These are phyloP conservation scores for Trypanosoma brucei DNA, from an alignment of 208 protist species.

Conservation along the genomic window DNA sequence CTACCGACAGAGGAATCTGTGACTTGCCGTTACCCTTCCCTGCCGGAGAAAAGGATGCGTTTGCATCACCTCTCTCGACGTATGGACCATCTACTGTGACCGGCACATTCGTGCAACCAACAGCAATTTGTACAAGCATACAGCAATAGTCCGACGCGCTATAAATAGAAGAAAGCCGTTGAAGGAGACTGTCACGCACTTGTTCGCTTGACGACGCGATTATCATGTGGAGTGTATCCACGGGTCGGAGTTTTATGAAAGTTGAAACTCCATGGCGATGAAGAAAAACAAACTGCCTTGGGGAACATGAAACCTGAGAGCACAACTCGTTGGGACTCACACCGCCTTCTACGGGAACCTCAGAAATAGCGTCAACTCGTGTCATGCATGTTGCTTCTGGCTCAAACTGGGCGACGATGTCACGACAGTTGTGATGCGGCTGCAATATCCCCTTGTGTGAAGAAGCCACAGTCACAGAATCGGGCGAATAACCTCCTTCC, in stretches of 20 bases:
- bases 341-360: conserved; percentile 26
- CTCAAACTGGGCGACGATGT: conserved; percentile 66
- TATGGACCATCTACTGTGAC: conserved; percentile 23
- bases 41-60: conserved; percentile 17
- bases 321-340: conserved; percentile 63
- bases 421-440: conserved; percentile 58
- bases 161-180: conserved; percentile 70
- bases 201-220: conserved; percentile 38
- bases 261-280: conserved; percentile 77
- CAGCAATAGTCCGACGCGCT: conserved; percentile 67
- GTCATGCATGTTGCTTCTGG: conserved; percentile 41
- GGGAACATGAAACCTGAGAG: conserved; percentile 53
- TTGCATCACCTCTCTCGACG: conserved; percentile 23
- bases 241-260: conserved; percentile 70
- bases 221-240: conserved; percentile 85
- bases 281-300: conserved; percentile 58
- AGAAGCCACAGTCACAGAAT: conserved; percentile 53
- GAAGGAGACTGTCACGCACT: conserved; percentile 55
- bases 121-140: conserved; percentile 88
- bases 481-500: conserved; percentile 31
- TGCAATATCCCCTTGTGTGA: conserved; percentile 53
- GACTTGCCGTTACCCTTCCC: conserved; percentile 12
- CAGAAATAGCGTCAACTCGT: conserved; percentile 75
- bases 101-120: conserved; percentile 32
- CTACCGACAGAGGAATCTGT: conserved; percentile 38